A percentile compares a stretch with the other conserved stretches of the same genome.
These are phyloP conservation scores for Chlorociboria aeruginascens DNA, from an alignment of 495 filamentous ascomycete genomes.

Conservation along the genomic window DNA sequence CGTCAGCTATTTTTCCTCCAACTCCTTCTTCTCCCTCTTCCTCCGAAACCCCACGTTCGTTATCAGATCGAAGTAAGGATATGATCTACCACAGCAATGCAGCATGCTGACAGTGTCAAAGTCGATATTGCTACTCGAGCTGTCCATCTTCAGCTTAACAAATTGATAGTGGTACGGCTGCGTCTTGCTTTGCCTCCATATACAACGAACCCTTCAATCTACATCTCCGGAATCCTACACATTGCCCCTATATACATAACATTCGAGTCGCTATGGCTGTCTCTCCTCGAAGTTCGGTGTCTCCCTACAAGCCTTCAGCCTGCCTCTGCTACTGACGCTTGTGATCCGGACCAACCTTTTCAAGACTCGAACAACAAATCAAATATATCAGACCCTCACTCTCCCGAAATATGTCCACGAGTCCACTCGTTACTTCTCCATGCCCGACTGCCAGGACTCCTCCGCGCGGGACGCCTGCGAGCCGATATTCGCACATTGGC, in stretches of 20 bases:
- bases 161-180: constrained; percentile 31
- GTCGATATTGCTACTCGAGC: constrained; percentile 23
- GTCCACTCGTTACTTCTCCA: constrained; percentile 8
- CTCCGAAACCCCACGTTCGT: constrained; percentile 1
- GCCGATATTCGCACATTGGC: constrained; percentile 14
- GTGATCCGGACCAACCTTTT: background rate
- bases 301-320: constrained; percentile 4
- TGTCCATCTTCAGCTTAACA: constrained; percentile 33
- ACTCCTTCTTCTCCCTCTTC: constrained; percentile 3
- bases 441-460: constrained; percentile 7
- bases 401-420: constrained; percentile 2
- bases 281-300: constrained; percentile 15
- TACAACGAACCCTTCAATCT: constrained; percentile 21
- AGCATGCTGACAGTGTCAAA: background rate
- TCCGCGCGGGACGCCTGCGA: constrained; percentile 10
- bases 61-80: constrained; percentile 12
- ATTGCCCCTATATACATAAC: constrained; percentile 33
- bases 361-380: background rate
- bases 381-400: background rate
- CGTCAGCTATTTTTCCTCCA: constrained; percentile 1
- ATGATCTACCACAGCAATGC: background rate
- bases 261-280: constrained; percentile 30
- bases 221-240: constrained; percentile 29
- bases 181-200: constrained; percentile 34
- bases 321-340: constrained; percentile 1